A percentile compares a stretch with the other conserved stretches of the same genome.
Conservation (phyloP, 2,329 filamentous ascomycete genomes). For the Bipolaris bicolor region DNA sequence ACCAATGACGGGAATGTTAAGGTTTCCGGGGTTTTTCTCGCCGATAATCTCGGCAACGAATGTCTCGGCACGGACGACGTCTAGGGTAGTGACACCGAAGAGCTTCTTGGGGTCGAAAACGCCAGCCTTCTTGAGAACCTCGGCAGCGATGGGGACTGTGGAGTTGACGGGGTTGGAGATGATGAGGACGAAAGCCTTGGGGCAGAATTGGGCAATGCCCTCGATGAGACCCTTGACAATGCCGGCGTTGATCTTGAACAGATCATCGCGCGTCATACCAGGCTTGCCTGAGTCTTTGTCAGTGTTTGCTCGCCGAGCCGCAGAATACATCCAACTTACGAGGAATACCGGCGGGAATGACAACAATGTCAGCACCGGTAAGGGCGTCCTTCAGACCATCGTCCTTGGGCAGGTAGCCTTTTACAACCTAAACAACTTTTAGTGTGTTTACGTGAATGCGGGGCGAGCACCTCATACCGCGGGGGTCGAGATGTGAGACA, state of each 20-base stretch:
- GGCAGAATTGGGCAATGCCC: constrained; percentile 82
- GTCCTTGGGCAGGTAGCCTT: constrained; percentile 85
- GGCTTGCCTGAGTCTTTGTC: constrained; percentile 79
- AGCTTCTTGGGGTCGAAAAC: constrained; percentile 96
- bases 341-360: constrained; percentile 97
- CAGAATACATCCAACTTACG: constrained; percentile 61
- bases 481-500: constrained; percentile 93
- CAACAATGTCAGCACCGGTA: constrained; percentile 91
- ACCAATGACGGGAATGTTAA: constrained; percentile 89
- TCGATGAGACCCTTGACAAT: constrained; percentile 95
- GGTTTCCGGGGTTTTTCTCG: constrained; percentile 79
- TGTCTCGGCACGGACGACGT: constrained; percentile 97
- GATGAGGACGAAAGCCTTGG: constrained; percentile 93
- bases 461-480: constrained; percentile 63
- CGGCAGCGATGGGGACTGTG: constrained; percentile 94
- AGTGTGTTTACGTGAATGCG: constrained; percentile 19
- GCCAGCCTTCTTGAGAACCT: constrained; percentile 90
- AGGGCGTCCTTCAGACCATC: constrained; percentile 85
- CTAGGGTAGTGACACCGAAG: constrained; percentile 97
- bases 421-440: constrained; percentile 66
- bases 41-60: constrained; percentile 88
- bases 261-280: constrained; percentile 98
- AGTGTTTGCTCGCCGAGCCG: constrained; percentile 10
- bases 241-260: constrained; percentile 99
- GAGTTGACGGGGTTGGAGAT: constrained; percentile 99